A percentile compares a stretch with the other conserved stretches of the same genome.
Evolutionary conservation across 441 rosid genomes (phyloP).

Genomic region (Macaranga tanarius): DNA sequence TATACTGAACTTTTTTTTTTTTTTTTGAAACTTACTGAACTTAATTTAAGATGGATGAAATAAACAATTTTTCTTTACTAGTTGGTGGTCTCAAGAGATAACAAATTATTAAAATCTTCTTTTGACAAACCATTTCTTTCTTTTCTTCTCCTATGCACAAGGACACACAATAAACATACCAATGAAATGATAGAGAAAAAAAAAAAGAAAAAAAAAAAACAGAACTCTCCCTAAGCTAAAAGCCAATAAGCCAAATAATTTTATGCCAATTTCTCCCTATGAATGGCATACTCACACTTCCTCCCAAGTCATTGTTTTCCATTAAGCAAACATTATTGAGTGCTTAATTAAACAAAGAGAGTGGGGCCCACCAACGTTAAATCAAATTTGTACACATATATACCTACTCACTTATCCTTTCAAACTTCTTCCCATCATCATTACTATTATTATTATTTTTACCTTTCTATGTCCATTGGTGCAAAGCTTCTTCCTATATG

Average conservation of each 20-base stretch:
- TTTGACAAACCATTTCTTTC: neutral
- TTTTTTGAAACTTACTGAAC: too few species aligned
- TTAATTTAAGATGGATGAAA: neutral
- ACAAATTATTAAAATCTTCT: neutral
- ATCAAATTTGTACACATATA: conserved; percentile 17
- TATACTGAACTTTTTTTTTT: too few species aligned
- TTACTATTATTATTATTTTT: neutral
- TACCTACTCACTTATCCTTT: neutral
- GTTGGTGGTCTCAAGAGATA: conserved; percentile 11
- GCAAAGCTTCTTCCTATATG: conserved; percentile 35
- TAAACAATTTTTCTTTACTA: neutral
- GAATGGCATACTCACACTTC: neutral
- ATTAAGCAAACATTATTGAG: conserved; percentile 34
- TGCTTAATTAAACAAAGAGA: conserved; percentile 26
- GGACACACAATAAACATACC: neutral
- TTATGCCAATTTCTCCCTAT: neutral
- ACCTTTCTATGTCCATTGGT: conserved; percentile 41
- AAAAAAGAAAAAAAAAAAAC: neutral
- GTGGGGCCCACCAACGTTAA: conserved; percentile 18
- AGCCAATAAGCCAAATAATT: conserved; percentile 15
- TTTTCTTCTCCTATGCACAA: neutral
- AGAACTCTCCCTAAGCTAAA: neutral
- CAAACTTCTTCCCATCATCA: neutral
- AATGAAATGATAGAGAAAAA: neutral
- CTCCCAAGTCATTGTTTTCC: conserved; percentile 21